Evolutionary conservation across 768 basidiomycete genomes (phyloP).

Genomic region (Pulveroboletus sp.): DNA sequence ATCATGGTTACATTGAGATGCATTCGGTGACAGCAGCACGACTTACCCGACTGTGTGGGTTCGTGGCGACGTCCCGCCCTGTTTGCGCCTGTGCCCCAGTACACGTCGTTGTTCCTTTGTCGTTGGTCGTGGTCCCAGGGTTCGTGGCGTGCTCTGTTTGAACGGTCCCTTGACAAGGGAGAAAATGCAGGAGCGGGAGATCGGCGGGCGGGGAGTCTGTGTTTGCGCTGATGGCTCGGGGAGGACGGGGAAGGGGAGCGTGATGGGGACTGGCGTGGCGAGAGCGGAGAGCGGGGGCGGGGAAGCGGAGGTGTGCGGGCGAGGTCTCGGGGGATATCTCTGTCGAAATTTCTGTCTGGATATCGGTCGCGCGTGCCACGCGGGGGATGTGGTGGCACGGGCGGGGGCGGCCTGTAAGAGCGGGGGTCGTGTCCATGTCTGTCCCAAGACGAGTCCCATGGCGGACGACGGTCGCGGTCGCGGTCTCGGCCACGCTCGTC

Average conservation of each 20-base stretch:
- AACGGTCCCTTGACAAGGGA: constrained; percentile 35
- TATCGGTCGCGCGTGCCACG: constrained; percentile 26
- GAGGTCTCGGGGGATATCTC: constrained; percentile 21
- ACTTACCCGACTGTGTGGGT: constrained; percentile 9
- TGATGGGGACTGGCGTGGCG: constrained; percentile 30
- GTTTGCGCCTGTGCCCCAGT: constrained; percentile 11
- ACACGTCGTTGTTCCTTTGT: constrained; percentile 28
- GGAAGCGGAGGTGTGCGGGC: constrained; percentile 21
- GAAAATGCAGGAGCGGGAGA: constrained; percentile 37
- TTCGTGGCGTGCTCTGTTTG: constrained; percentile 36
- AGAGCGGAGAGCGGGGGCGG: constrained; percentile 22
- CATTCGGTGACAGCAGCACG: neutral
- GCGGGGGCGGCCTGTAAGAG: constrained; percentile 14
- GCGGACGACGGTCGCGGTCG: constrained; percentile 27
- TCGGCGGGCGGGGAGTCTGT: constrained; percentile 36
- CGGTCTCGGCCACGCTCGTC: constrained; percentile 26
- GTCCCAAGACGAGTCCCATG: constrained; percentile 23
- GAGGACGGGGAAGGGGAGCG: constrained; percentile 39
- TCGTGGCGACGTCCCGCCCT: constrained; percentile 12
- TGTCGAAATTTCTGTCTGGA: constrained; percentile 20
- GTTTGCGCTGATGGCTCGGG: constrained; percentile 31
- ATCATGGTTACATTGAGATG: neutral
- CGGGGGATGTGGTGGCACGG: constrained; percentile 8
- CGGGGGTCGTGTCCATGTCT: constrained; percentile 19
- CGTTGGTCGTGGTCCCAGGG: constrained; percentile 34